Base-by-base conservation (phyloP, 768 basidiomycete genomes). In the Boletus fagicola region DNA sequence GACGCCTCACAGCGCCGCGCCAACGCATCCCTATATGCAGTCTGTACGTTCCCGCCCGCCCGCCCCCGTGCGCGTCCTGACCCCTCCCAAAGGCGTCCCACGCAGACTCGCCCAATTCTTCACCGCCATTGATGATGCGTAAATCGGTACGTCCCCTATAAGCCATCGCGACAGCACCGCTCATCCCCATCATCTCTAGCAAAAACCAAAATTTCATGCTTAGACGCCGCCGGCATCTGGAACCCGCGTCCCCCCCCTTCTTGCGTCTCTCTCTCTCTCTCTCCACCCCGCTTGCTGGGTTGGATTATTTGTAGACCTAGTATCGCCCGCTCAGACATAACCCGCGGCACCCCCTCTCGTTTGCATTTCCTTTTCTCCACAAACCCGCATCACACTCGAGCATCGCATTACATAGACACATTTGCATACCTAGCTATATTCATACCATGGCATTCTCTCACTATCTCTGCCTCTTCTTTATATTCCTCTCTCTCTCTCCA, bases 41-140 rank as follows among this genome's bases (percentile, higher is more conserved):
- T 72, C 69, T 18, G 81, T 80, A 63, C 39, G 75, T 75, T 52
- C 38, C 1, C 24, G 11, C 2, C 18, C 49, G 9, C 39, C 2
- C 54, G 11, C 40, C 7, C 3, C 4, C 52, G 18, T 15, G 1
- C 57, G 15, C 54, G 55, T 49, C 33, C 53, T 63, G 57, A 54
- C 60, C 47, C 13, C 57, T 24, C n/a, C 5, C 42, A 16, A 56
- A 79, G 80, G 67, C 76, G 12, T 61, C 74, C 36, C 55, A 75
- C 13, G 65, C 77, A 26, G 72, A 76, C 55, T 75, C 76, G 56
- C 58, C 71, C 52, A 71, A 60, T 45, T 72, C 74, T 18, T 78
- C 78, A 20, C 71, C 78, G 15, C 78, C 80, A 11, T 56, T 84
- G 59, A 83, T 83, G 80, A 84, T 84, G 81, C 80, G 79, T 49